Evolutionary conservation across 2,329 filamentous ascomycete genomes (phyloP), one percentile per base, ranked within the genome.

Genomic region (Talaromyces albobiverticillius): DNA sequence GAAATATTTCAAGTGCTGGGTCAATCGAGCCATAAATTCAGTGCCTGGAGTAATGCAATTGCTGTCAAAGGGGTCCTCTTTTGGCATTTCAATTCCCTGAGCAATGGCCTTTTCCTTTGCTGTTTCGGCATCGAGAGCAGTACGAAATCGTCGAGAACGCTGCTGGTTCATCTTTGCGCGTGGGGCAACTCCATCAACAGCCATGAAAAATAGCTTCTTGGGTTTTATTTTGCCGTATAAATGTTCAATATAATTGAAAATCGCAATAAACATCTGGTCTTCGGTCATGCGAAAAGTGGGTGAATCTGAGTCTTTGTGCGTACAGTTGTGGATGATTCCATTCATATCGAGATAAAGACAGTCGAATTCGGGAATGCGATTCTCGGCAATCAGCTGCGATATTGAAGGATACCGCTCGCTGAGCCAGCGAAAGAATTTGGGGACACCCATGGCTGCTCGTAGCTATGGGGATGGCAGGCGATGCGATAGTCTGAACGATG

Each of bases 101-200:
- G 78, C 80, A 57, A 97, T 85, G 43, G 94, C 95, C 81, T 95
- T 96, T 56, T 97, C 90, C 71, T 90, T 88, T 56, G 92, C 91
- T 62, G 84, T 82, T 71, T 99, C 94, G 54, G 84, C 89, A 67
- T 99, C 95, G 48, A 96, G 79, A 38, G 94, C 94, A 22, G 94
- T 97, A 66, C 94, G 85, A 73, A 99, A 99, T 69, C 94, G 88
- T 66, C 94, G 87, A 54, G 94, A 89, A 64, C 94, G 90, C 76
- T 99, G 94, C 74, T 99, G 94, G 73, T 99, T 99, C 94, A 99
- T 99, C 81, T 99, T 99, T 63, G 94, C 94, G 66, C 94, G 88
- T 16, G 94, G 95, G 20, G 94, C 94, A 58, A 99, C 95, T 65
- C 94, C 94, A 67, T 99, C 94, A 61, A 99, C 94, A 48, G 94